Percentiles rank a stretch among this genome's conserved stretches.
Conservation (phyloP, 768 basidiomycete genomes). For the Phanerochaete sordida region DNA sequence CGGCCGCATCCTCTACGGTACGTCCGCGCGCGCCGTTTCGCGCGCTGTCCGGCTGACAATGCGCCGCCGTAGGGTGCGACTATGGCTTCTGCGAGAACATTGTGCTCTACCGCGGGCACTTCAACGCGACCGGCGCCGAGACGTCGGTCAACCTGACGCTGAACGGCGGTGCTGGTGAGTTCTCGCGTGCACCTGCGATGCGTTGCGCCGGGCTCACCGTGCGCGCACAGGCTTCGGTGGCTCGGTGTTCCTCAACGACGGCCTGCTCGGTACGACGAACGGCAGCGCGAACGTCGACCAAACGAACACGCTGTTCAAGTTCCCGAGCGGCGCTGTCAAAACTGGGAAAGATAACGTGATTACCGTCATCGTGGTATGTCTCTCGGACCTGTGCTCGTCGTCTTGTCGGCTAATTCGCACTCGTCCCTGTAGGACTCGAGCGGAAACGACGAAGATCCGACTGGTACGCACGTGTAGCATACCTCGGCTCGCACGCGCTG, state of each 20-base stretch:
- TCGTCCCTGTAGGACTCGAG: constrained; percentile 58
- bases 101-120: constrained; percentile 82
- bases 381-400: neutral
- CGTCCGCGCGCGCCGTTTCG: neutral
- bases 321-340: constrained; percentile 53
- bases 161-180: constrained; percentile 72
- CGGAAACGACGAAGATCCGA: constrained; percentile 64
- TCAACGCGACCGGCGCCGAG: constrained; percentile 55
- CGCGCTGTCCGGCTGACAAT: neutral
- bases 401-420: neutral
- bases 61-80: neutral
- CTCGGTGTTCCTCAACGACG: constrained; percentile 75
- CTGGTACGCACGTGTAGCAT: constrained; percentile 32
- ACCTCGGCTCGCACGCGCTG: neutral
- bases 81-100: constrained; percentile 70
- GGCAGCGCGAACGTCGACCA: constrained; percentile 55
- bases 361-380: constrained; percentile 65
- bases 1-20: neutral
- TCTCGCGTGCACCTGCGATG: neutral
- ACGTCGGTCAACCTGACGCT: constrained; percentile 71
- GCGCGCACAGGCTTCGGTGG: constrained; percentile 64
- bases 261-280: constrained; percentile 69
- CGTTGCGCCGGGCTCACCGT: no score
- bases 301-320: constrained; percentile 61
- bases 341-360: constrained; percentile 66